Evolutionary conservation across 169 alveolate species (phyloP).

Genomic region (Neospora caninum): DNA sequence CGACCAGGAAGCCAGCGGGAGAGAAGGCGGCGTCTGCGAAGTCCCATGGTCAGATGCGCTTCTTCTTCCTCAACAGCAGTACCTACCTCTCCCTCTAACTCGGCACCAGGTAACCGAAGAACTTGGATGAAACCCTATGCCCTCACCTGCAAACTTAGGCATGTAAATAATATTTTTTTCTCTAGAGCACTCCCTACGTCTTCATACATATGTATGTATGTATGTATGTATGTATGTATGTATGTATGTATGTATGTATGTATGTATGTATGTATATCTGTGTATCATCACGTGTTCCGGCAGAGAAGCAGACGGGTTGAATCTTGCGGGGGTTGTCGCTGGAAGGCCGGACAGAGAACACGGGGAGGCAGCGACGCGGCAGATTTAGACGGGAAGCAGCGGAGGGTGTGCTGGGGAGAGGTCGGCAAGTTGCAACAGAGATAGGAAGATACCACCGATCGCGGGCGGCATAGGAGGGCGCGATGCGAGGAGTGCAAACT

Average conservation of each 20-base stretch:
- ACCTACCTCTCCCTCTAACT: not conserved
- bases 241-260: not conserved
- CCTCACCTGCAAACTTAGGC: too few relatives aligned
- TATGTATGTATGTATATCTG: not conserved
- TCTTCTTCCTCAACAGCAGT: conserved; percentile 11
- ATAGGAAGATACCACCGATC: too few relatives aligned
- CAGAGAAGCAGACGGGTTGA: too few relatives aligned
- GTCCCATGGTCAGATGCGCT: not conserved
- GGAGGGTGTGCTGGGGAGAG: too few relatives aligned
- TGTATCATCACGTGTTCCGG: not conserved
- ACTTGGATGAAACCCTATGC: not conserved
- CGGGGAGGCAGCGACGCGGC: too few relatives aligned
- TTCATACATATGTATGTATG: not conserved
- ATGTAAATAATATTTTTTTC: too few relatives aligned
- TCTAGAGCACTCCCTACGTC: not conserved
- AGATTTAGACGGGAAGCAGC: too few relatives aligned
- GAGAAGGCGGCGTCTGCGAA: not conserved
- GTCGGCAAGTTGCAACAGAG: too few relatives aligned
- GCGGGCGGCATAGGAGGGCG: too few relatives aligned
- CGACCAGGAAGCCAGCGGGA: not conserved
- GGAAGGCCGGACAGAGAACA: too few relatives aligned
- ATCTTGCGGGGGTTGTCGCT: too few relatives aligned
- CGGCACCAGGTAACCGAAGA: not conserved
- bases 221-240: not conserved
- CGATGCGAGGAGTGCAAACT: too few relatives aligned